A percentile compares a stretch with the other conserved stretches of the same genome.
These are phyloP conservation scores for Ophidiomyces ophidiicola DNA, from an alignment of 2,329 filamentous ascomycete species.

Conservation along the genomic window DNA sequence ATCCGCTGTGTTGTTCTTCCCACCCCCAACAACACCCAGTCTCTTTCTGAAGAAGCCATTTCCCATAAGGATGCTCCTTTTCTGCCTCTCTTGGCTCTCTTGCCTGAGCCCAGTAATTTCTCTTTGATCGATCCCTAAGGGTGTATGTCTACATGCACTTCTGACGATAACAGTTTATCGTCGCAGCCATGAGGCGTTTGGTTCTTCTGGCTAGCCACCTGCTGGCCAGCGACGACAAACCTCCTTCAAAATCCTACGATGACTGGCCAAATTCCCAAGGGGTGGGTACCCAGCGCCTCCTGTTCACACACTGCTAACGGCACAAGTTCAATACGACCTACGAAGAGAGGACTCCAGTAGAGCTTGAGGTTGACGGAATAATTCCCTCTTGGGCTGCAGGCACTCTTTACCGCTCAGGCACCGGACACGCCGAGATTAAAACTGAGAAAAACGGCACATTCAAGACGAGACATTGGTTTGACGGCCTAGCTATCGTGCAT, in stretches of 20 bases:
- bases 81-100: too few relatives aligned
- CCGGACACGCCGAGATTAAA: slow-evolving; percentile 52
- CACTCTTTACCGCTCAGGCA: slow-evolving; percentile 61
- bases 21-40: too few relatives aligned
- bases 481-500: slow-evolving; percentile 60
- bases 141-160: too few relatives aligned
- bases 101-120: too few relatives aligned
- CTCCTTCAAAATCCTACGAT: slow-evolving; percentile 22
- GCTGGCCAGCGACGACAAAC: not conserved
- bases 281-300: slow-evolving; percentile 25
- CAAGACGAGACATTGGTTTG: slow-evolving; percentile 64
- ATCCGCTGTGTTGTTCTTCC: too few relatives aligned
- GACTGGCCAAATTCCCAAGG: slow-evolving; percentile 44
- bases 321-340: slow-evolving; percentile 54
- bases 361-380: slow-evolving; percentile 49
- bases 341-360: slow-evolving; percentile 53
- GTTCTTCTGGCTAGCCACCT: not conserved
- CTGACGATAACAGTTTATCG: not conserved
- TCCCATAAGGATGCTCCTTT: too few relatives aligned
- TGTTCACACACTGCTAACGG: slow-evolving; percentile 6
- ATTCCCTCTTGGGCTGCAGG: slow-evolving; percentile 64
- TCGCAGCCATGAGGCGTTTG: not conserved
- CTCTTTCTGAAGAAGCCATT: too few relatives aligned
- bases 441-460: slow-evolving; percentile 48
- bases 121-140: not conserved